Base-by-base conservation (phyloP, 2,329 filamentous ascomycete genomes). In the Davidsoniella eucalypti region DNA sequence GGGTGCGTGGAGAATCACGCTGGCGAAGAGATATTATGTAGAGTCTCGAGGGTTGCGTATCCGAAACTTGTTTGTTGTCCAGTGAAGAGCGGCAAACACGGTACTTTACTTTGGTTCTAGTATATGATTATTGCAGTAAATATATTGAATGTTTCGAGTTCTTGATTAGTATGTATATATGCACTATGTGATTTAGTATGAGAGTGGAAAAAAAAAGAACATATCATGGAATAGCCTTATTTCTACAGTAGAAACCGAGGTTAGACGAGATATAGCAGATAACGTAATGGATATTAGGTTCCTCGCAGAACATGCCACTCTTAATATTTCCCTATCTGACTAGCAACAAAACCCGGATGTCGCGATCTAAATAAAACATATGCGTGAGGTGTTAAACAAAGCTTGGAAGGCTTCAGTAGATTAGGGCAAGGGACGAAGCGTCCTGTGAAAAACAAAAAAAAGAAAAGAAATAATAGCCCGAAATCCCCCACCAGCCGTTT, bases 31-130 rank as follows among this genome's bases (percentile, higher is more conserved):
- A 58, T 95, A 87, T 63, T 77, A 77, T 59, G 78, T 95, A 41
- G 77, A 83, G 60, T 93, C 86, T 55, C 80, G 90, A 63, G 88
- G 87, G 0, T 65, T 87, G 42, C 71, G 75, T 55, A 84, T 96
- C 58, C 75, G 72, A 45, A 95, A 95, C 29, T 43, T 68, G 67
- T 94, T 57, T 70, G 87, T 58, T 2, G 45, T 54, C 16, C 51
- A 53, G 44, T 53, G 36, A 36, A 17, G 5, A 5, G 18, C 18
- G 16, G 8, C 21, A 16, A 16, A 18, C 18, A 8, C 4, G 7
- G 41, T 17, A 38, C 44, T 21, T n/a, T 25, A 5, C 12, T 17
- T 41, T 16, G 21, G 36, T 17, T 29, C 26, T 10, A 10, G 26
- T 29, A 29, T 10, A 33, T 33, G 26, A 26, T 29, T 26, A 25